phyloP scores from a whole-genome alignment of 1,284 basidiomycete species.

The Ganoderma boninense region DNA sequence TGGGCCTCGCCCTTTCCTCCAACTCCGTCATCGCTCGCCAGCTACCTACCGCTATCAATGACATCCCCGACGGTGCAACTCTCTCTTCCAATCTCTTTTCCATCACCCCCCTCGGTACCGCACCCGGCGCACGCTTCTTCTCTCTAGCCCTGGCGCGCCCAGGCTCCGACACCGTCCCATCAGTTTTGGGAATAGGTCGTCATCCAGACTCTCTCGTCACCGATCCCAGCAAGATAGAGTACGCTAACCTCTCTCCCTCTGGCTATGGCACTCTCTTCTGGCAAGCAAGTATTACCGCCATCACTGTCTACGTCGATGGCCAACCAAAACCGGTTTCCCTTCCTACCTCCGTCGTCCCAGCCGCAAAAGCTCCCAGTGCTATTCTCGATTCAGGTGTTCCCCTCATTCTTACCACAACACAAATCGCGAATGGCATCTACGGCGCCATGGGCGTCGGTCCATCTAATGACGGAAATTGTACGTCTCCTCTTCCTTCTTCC shows the following conservation, averaged over 20 bases:
- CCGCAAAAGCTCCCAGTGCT: constrained; percentile 54
- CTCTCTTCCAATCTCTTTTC: constrained; percentile 73
- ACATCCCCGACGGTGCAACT: constrained; percentile 67
- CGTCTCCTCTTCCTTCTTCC: constrained; percentile 36
- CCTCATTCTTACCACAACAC: constrained; percentile 62
- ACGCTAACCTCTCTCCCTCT: constrained; percentile 53
- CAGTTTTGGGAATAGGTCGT: constrained; percentile 69
- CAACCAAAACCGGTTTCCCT: constrained; percentile 49
- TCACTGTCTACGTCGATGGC: constrained; percentile 68
- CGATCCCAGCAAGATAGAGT: constrained; percentile 61
- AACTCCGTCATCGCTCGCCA: constrained; percentile 64
- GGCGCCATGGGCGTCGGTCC: constrained; percentile 73
- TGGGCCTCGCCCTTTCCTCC: constrained; percentile 76
- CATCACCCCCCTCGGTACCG: constrained; percentile 56
- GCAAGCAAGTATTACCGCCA: constrained; percentile 61
- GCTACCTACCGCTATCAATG: constrained; percentile 55
- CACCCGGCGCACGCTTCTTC: constrained; percentile 68
- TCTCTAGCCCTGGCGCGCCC: constrained; percentile 74
- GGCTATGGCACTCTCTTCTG: constrained; percentile 58
- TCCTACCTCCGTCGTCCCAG: constrained; percentile 36
- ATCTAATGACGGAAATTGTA: constrained; percentile 69
- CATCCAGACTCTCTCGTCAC: constrained; percentile 63
- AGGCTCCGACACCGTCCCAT: constrained; percentile 60
- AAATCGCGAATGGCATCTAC: constrained; percentile 79
- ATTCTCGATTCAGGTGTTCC: constrained; percentile 77